These are phyloP conservation scores for Epichloe glyceriae DNA, from an alignment of 2,329 filamentous ascomycete genomes.

Conservation along the genomic window DNA sequence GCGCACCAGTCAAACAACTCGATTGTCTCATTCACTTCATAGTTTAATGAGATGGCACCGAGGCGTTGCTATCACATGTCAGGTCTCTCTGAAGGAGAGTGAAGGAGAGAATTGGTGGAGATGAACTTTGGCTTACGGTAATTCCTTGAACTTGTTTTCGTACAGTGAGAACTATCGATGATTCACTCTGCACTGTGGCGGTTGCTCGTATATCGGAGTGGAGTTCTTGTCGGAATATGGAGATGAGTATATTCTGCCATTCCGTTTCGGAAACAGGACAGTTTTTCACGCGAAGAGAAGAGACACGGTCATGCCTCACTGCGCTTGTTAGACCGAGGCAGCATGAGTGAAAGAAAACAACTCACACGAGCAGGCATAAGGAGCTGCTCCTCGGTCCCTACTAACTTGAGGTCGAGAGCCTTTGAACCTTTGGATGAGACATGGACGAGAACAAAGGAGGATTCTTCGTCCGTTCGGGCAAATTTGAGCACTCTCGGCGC, in stretches of 20 bases:
- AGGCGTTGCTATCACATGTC: constrained; percentile 45
- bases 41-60: constrained; percentile 47
- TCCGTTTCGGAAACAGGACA: constrained; percentile 46
- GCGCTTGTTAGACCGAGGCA: not conserved
- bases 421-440: constrained; percentile 36
- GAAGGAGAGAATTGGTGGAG: not conserved
- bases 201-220: constrained; percentile 44
- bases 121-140: constrained; percentile 34
- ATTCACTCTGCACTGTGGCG: constrained; percentile 41
- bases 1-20: constrained; percentile 60
- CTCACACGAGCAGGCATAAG: constrained; percentile 47
- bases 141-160: constrained; percentile 55
- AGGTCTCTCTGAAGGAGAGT: not conserved
- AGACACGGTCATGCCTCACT: constrained; percentile 45
- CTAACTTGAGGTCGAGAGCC: constrained; percentile 51
- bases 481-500: constrained; percentile 39
- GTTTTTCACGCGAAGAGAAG: constrained; percentile 39
- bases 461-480: constrained; percentile 38
- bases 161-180: constrained; percentile 45
- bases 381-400: constrained; percentile 53
- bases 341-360: not conserved
- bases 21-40: constrained; percentile 44
- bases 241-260: constrained; percentile 50
- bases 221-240: constrained; percentile 39
- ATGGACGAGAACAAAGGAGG: constrained; percentile 47